Evolutionary conservation across 768 basidiomycete species (phyloP).

Genomic region (Hirschioporus abietinus): DNA sequence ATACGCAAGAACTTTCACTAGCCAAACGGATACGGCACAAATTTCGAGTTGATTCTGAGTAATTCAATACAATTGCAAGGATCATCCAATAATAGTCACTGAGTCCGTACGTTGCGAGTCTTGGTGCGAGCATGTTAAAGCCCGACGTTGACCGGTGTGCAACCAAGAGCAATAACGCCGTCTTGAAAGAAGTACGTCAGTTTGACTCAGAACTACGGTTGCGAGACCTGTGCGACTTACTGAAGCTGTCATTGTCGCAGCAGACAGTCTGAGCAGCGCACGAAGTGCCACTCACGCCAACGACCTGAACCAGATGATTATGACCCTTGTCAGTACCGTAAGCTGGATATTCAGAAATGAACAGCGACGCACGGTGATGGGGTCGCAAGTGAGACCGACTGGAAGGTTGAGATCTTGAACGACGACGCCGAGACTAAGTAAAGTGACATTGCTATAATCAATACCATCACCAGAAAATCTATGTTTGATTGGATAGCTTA

Average conservation of each 20-base stretch:
- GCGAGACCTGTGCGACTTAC: background rate
- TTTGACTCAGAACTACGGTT: background rate
- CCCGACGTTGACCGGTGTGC: slow-evolving; percentile 30
- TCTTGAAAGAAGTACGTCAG: slow-evolving; percentile 8
- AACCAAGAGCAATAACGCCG: slow-evolving; percentile 32
- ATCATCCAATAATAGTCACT: too few relatives aligned
- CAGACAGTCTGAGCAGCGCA: slow-evolving; percentile 14
- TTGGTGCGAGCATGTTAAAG: background rate
- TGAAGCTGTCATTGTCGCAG: slow-evolving; percentile 15
- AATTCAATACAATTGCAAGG: too few relatives aligned
- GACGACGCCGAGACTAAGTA: slow-evolving; percentile 10
- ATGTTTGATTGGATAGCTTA: too few relatives aligned
- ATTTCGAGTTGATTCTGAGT: too few relatives aligned
- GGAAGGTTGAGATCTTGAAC: slow-evolving; percentile 13
- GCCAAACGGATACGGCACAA: too few relatives aligned
- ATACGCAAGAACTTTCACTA: too few relatives aligned
- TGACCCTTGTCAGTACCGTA: background rate
- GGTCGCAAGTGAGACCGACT: slow-evolving; percentile 16
- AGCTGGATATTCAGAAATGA: background rate
- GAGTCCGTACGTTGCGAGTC: too few relatives aligned
- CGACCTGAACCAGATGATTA: background rate
- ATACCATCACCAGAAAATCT: too few relatives aligned
- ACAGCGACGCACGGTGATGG: slow-evolving; percentile 12
- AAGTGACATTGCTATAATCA: too few relatives aligned
- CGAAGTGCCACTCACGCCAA: slow-evolving; percentile 13